Conservation (phyloP, 2,329 filamentous ascomycete genomes). For the Botrytis cinerea region DNA sequence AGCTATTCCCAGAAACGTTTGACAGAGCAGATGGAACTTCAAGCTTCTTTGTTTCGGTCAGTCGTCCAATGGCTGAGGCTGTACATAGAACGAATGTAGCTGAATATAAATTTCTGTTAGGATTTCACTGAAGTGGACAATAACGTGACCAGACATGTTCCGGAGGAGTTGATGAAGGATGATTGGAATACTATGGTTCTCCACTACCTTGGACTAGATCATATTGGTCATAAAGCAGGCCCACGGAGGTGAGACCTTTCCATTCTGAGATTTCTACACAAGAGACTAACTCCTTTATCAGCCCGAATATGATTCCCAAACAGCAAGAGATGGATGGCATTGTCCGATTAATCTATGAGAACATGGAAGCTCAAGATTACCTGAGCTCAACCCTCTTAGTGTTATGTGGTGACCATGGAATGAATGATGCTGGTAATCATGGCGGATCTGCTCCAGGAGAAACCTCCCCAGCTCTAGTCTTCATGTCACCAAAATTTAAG, state of each 20-base stretch:
- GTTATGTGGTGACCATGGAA: constrained; percentile 93
- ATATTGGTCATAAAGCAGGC: constrained; percentile 96
- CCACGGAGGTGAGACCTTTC: constrained; percentile 64
- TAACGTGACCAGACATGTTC: constrained; percentile 91
- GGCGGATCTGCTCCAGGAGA: constrained; percentile 92
- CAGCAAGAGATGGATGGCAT: constrained; percentile 92
- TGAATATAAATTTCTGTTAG: constrained; percentile 49
- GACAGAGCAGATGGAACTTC: constrained; percentile 87
- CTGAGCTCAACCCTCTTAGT: constrained; percentile 79
- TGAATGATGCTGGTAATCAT: constrained; percentile 98
- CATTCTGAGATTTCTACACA: neutral
- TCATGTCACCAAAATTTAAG: constrained; percentile 82
- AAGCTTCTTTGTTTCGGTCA: constrained; percentile 95
- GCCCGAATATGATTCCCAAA: constrained; percentile 89
- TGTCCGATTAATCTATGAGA: constrained; percentile 72
- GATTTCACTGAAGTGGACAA: constrained; percentile 98
- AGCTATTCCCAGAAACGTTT: constrained; percentile 90
- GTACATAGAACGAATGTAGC: constrained; percentile 35
- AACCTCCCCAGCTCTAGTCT: constrained; percentile 88
- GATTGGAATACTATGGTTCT: constrained; percentile 95
- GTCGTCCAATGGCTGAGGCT: constrained; percentile 44
- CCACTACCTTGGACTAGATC: constrained; percentile 93
- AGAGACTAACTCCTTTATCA: constrained; percentile 43
- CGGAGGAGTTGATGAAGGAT: constrained; percentile 68
- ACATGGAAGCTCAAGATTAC: constrained; percentile 70